Evolutionary conservation across 2,329 filamentous ascomycete species (phyloP).

Genomic region (Aureobasidium lini): DNA sequence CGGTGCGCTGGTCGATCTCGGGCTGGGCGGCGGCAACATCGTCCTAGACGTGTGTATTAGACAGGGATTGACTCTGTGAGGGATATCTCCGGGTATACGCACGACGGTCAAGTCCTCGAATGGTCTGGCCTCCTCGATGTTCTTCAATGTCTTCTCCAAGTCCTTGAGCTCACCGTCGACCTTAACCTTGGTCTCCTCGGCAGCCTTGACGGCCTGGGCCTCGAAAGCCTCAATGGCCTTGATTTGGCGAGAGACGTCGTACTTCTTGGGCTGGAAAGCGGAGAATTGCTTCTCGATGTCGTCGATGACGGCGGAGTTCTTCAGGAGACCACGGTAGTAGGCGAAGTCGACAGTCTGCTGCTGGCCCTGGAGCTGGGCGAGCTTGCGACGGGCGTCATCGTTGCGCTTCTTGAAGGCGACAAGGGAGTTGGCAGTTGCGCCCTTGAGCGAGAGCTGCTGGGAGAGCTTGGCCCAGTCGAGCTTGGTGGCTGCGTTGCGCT

Average conservation of each 20-base stretch:
- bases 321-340: constrained; percentile 83
- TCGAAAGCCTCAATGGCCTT: constrained; percentile 99
- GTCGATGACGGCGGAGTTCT: constrained; percentile 92
- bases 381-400: constrained; percentile 93
- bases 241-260: constrained; percentile 88
- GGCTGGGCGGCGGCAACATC: constrained; percentile 90
- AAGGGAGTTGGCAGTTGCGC: constrained; percentile 84
- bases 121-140: constrained; percentile 91
- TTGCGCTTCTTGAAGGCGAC: constrained; percentile 99
- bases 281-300: constrained; percentile 96
- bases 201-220: constrained; percentile 92
- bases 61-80: neutral
- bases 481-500: constrained; percentile 98
- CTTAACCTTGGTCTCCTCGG: constrained; percentile 91
- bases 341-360: constrained; percentile 85
- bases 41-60: constrained; percentile 51
- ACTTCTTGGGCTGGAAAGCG: constrained; percentile 83
- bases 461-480: constrained; percentile 97
- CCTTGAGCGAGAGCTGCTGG: constrained; percentile 89
- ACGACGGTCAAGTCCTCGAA: constrained; percentile 97
- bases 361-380: constrained; percentile 75
- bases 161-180: constrained; percentile 93
- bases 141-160: constrained; percentile 87
- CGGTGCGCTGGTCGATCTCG: constrained; percentile 95
- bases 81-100: constrained; percentile 41